phyloP scores from a whole-genome alignment of 73 alveolate species.

The Paramecium sonneborni region DNA sequence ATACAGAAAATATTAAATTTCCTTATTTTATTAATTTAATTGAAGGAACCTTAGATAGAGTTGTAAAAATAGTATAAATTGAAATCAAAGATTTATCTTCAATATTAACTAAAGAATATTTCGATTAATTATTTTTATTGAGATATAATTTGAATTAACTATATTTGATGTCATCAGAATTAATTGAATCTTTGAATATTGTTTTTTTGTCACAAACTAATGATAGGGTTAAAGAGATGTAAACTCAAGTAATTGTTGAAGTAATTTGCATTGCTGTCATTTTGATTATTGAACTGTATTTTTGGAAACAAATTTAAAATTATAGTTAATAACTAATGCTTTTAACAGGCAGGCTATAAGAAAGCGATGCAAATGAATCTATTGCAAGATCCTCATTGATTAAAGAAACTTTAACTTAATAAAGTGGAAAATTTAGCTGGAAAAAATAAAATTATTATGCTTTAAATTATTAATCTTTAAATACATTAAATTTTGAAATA shows the following conservation, averaged over 20 bases:
- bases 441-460: not conserved
- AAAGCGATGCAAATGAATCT: not conserved
- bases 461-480: not conserved
- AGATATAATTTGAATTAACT: conserved; percentile 10
- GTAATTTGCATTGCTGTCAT: not conserved
- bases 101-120: no score
- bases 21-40: not conserved
- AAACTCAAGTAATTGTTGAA: not conserved
- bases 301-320: not conserved
- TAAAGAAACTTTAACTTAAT: not conserved
- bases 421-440: not conserved
- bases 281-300: not conserved
- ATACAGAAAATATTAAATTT: not conserved
- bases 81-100: no score
- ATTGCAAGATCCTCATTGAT: not conserved
- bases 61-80: no score
- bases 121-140: not conserved
- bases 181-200: not conserved
- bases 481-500: not conserved
- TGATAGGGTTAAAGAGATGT: no score
- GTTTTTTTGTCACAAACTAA: no score
- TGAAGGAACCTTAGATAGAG: no score
- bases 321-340: not conserved
- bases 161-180: not conserved
- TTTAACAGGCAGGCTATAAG: not conserved